A percentile compares a stretch with the other conserved stretches of the same genome.
Evolutionary conservation across 208 protist species (phyloP).

Genomic region (Porcisia hertigi): DNA sequence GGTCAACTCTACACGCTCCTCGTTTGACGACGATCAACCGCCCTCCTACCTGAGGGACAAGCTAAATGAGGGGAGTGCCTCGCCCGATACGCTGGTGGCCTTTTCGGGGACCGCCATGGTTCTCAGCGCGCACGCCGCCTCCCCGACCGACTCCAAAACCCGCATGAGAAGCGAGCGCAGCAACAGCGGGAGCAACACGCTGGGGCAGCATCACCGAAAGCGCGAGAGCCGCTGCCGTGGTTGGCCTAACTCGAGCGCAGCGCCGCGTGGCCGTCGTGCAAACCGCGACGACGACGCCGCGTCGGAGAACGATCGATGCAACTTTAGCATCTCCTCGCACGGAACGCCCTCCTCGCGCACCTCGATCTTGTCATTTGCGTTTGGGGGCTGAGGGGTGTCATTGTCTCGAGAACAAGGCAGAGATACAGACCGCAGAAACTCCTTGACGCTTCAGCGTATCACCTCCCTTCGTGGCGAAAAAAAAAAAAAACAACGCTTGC

Average conservation of each 20-base stretch:
- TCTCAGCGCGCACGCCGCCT: neutral
- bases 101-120: neutral
- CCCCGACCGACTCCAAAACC: neutral
- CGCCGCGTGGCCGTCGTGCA: neutral
- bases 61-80: neutral
- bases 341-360: neutral
- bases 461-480: neutral
- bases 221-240: neutral
- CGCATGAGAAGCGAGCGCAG: neutral
- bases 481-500: neutral
- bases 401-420: neutral
- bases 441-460: neutral
- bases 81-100: neutral
- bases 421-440: neutral
- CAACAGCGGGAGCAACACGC: neutral
- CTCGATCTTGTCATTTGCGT: slow-evolving; percentile 2
- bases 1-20: slow-evolving; percentile 8
- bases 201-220: neutral
- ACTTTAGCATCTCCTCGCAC: slow-evolving; percentile 1
- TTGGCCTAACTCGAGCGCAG: neutral
- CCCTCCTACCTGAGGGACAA: neutral
- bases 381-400: too few relatives aligned
- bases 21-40: neutral
- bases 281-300: neutral
- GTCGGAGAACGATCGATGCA: neutral